phyloP scores from a whole-genome alignment of 2,329 filamentous ascomycete species.

The Dothidotthia symphoricarpi region DNA sequence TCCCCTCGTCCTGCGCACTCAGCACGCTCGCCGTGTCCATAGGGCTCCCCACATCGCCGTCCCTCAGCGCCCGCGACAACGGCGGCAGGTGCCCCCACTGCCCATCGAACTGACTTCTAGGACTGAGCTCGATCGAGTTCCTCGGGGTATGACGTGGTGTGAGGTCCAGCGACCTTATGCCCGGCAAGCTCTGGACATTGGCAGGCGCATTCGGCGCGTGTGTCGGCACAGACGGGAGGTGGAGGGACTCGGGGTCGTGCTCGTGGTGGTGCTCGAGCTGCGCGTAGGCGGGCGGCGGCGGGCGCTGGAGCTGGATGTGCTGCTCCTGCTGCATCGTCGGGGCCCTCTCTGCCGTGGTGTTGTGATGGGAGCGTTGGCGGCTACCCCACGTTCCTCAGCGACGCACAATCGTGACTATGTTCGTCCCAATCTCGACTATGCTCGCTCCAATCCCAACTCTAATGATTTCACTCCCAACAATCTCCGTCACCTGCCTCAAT shows the following conservation, averaged over 20 bases:
- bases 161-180: slow-evolving; percentile 47
- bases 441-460: too few relatives aligned
- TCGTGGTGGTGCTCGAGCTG: too few relatives aligned
- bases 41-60: slow-evolving; percentile 44
- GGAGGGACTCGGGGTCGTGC: slow-evolving; percentile 43
- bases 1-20: slow-evolving; percentile 41
- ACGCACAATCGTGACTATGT: too few relatives aligned
- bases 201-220: slow-evolving; percentile 29
- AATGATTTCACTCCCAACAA: too few relatives aligned
- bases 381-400: too few relatives aligned
- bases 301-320: slow-evolving; percentile 35
- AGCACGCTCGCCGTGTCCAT: slow-evolving; percentile 46
- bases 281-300: slow-evolving; percentile 46
- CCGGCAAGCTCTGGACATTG: slow-evolving; percentile 40
- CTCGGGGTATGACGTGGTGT: slow-evolving; percentile 24
- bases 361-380: slow-evolving; percentile 2
- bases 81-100: slow-evolving; percentile 32
- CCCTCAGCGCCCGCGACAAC: slow-evolving; percentile 21
- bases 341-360: neutral
- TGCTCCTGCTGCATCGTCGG: slow-evolving; percentile 33
- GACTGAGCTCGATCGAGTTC: slow-evolving; percentile 38
- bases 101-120: slow-evolving; percentile 21
- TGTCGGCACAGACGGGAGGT: slow-evolving; percentile 45
- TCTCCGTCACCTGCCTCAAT: too few relatives aligned
- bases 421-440: too few relatives aligned